Base-by-base conservation (phyloP, 768 basidiomycete species). In the Sutorius australiensis region DNA sequence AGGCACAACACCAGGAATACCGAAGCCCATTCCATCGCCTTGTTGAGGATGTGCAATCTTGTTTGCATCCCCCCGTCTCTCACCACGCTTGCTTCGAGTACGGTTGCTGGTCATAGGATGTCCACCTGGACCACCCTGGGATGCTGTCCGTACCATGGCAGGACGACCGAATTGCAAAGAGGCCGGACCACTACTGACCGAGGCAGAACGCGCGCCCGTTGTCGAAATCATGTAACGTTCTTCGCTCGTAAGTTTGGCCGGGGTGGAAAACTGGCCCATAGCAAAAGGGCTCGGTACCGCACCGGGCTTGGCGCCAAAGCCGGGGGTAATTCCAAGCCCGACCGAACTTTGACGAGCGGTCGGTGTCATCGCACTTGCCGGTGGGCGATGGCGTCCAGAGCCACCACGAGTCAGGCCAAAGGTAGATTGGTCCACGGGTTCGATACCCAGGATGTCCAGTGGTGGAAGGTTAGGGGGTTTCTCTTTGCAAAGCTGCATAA, bases 401-500 rank as follows among this genome's bases (percentile, higher is more conserved):
- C 84, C 79, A 48, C 82, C 80, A 50, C 89, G 84, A 46, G 72
- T 69, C 70, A 86, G 79, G 5, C 63, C 57, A 64, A 77, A 75
- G 45, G 74, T 54, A 44, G 74, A 56, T 62, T 84, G 78, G 61
- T 86, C 81, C 27, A 79, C 76, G 10, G 90, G 87, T 64, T 94
- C 92, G 48, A 98, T 82, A 50, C 95, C 95, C 62, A 98, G 87
- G 10, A 87, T 86, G 59, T 93, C 92, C 50, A 98, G 80, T 55
- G 92, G 83, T 37, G 93, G 92, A 27, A 98, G 84, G 50, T 81
- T 78, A 49, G 91, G 92, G 3, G 97, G 95, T 71, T 94, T 95
- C 74, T 98, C 95, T 70, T 84, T 90, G 79, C 97, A 99, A 55
- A 95, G 73, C 21, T 75, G 72, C 90, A 97, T 94, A 75, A 99